phyloP scores from a whole-genome alignment of 2,329 filamentous ascomycete species.

The Myriosclerotinia scirpicola region DNA sequence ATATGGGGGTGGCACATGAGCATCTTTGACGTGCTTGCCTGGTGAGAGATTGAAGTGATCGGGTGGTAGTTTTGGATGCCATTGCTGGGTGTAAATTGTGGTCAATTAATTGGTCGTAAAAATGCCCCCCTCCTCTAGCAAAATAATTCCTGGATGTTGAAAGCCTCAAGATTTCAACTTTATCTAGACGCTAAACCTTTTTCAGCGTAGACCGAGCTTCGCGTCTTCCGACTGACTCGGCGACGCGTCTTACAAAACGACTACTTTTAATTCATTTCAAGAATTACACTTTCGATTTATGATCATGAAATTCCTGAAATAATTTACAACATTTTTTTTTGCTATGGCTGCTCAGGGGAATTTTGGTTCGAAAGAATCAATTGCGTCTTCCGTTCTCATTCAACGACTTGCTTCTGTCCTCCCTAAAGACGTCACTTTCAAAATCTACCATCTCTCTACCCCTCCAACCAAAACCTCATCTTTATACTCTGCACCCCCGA shows the following conservation, averaged over 20 bases:
- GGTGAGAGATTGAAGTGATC: conserved; percentile 43
- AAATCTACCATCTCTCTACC: conserved; percentile 83
- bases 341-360: conserved; percentile 39
- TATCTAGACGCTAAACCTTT: conserved; percentile 24
- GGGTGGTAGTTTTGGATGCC: conserved; percentile 50
- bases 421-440: conserved; percentile 58
- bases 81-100: conserved; percentile 38
- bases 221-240: conserved; percentile 25
- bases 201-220: conserved; percentile 10
- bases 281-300: conserved; percentile 8
- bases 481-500: conserved; percentile 76
- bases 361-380: conserved; percentile 29
- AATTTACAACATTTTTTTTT: conserved; percentile 25
- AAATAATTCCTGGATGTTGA: conserved; percentile 22
- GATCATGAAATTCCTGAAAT: conserved; percentile 26
- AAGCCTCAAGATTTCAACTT: conserved; percentile 25
- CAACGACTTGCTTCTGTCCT: conserved; percentile 44
- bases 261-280: not conserved
- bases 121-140: conserved; percentile 16
- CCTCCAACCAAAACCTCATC: conserved; percentile 72
- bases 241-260: conserved; percentile 27
- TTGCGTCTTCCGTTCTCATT: conserved; percentile 34
- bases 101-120: conserved; percentile 10
- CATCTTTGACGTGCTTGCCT: conserved; percentile 36
- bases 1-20: conserved; percentile 31